Evolutionary conservation across 495 filamentous ascomycete genomes (phyloP).

Genomic region (Podospora conica): DNA sequence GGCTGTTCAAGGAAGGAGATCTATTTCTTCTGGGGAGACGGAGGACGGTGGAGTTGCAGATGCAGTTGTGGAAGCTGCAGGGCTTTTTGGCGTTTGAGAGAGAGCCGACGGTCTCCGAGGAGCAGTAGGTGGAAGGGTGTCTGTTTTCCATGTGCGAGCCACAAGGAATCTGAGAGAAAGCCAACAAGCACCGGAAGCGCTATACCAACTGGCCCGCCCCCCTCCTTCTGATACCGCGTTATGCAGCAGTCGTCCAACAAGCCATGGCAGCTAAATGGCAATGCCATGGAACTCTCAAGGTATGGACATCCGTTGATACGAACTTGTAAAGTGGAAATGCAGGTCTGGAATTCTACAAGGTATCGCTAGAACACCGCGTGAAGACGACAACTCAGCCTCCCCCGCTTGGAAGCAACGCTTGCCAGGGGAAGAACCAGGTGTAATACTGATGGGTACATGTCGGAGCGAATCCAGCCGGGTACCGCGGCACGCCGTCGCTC

Average conservation of each 20-base stretch:
- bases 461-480: background rate
- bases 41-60: conserved; percentile 48
- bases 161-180: no score
- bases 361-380: background rate
- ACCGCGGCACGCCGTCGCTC: background rate
- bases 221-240: background rate
- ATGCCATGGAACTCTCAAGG: background rate
- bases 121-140: background rate
- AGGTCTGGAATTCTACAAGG: background rate
- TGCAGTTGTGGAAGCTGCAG: conserved; percentile 63
- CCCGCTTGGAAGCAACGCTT: background rate
- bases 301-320: background rate
- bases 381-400: no score
- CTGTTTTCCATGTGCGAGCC: no score
- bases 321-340: background rate
- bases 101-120: background rate
- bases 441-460: background rate
- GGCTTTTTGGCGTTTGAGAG: conserved; percentile 42
- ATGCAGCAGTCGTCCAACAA: background rate
- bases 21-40: conserved; percentile 38
- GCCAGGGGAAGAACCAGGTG: background rate
- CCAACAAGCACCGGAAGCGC: background rate
- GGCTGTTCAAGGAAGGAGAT: conserved; percentile 27
- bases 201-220: background rate
- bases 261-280: background rate